Percentiles rank a stretch among this genome's conserved stretches.
These are phyloP conservation scores for Cyberlindnera galapagoensis DNA, from an alignment of 805 yeast species.

Conservation along the genomic window DNA sequence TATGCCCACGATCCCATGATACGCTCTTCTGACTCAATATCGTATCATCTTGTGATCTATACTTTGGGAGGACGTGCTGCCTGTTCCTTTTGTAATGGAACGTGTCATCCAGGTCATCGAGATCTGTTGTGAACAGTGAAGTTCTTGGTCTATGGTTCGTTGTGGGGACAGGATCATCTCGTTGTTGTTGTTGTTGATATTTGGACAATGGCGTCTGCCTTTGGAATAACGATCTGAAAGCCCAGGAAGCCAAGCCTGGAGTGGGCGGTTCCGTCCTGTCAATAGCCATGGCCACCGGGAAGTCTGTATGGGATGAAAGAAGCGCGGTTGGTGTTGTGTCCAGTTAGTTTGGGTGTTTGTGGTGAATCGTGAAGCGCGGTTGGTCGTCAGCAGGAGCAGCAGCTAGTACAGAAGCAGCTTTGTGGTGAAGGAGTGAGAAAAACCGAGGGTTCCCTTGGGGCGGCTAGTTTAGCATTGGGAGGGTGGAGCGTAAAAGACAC, in stretches of 20 bases:
- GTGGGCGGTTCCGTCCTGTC: constrained; percentile 19
- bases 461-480: too few species aligned
- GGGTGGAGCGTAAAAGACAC: too few species aligned
- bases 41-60: constrained; percentile 1
- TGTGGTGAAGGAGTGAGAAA: too few species aligned
- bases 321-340: too few species aligned
- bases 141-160: constrained; percentile 4
- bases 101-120: constrained; percentile 10
- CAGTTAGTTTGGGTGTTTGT: too few species aligned
- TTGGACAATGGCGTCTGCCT: constrained; percentile 22
- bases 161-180: constrained; percentile 12
- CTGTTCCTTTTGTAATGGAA: constrained; percentile 15
- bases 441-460: too few species aligned
- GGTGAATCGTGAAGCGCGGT: too few species aligned
- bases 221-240: constrained; percentile 20
- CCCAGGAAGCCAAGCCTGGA: constrained; percentile 24
- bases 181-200: constrained; percentile 9
- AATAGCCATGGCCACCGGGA: not conserved
- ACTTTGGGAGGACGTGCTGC: too few species aligned
- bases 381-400: too few species aligned
- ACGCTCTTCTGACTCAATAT: constrained; percentile 8
- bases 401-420: too few species aligned
- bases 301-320: too few species aligned
- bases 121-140: constrained; percentile 3
- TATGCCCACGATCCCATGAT: too few species aligned